Evolutionary conservation across 441 rosid species (phyloP), one percentile per base, ranked within the genome.

Genomic region (Adansonia madagascariensis): DNA sequence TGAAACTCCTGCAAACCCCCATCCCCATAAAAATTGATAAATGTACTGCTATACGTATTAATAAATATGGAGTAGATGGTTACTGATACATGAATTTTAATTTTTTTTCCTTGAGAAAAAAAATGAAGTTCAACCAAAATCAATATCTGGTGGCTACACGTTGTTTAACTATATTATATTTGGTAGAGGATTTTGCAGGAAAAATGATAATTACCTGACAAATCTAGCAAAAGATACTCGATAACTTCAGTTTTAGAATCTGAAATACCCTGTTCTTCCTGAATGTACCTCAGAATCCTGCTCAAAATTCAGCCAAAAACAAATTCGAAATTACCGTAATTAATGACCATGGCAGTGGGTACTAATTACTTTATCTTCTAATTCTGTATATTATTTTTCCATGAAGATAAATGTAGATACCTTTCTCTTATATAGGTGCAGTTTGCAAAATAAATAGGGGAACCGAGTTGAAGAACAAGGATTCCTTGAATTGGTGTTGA

Each of bases 361-460:
- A 66, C 5, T 67, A 77, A 56, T 60, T 27, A n/a, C 7, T 7
- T 70, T 6, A 24, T 22, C 20, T 31, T 64, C 22, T 62, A 62
- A 11, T 10, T 11, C 35, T 35, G 20, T 14, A 15, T 39, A n/a
- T 31, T 12, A 44, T 22, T 47, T 68, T 49, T 12, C 41, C 56
- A 46, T 59, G 63, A 59, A 3, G 31, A 50, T 24, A 4, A 14
- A 15, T 31, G 8, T 1, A 63, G 35, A 11, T 83, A 89, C 97
- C 97, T 90, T 73, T 95, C 98, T 35, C 92, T 88, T 3, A 93
- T 52, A 60, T 95, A 95, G 77, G 88, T 84, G 60, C 87, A 74
- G 63, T 93, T 95, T 41, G 98, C 93, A 73, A 91, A 95, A 77
- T 92, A 95, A 78, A 95, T 75, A 8, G 99, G 99, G 60, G 99